Evolutionary conservation across 345 rosid genomes (phyloP), one percentile per base, ranked within the genome.

Genomic region (Bruguiera parviflora): DNA sequence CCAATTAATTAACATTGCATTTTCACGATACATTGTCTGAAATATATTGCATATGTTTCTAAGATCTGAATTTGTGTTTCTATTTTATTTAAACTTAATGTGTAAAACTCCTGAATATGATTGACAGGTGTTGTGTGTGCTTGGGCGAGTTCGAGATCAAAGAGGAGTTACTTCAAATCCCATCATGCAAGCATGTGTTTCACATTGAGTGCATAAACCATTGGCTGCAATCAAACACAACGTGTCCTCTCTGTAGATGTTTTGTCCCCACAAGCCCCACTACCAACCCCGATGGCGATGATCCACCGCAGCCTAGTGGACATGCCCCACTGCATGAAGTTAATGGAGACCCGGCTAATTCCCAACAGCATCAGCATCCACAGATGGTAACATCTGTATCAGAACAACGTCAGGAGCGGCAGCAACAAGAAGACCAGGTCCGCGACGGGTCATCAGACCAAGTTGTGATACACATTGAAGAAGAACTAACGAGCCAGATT

Each of bases 241-340:
- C 98, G 22, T 94, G 97, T 64, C 97, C 98, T 43, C 97, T 94
- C 8, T 91, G 97, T 62, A 86, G 98, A 78, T 79, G 86, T 69
- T 85, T 76, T 64, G 84, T 91, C 59, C 18, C 58, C 58, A 22
- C 59, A 7, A 15, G 31, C 13, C 29, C 59, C 59, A 56, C 49
- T 13, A 13, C 49, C 49, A 13, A 11, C 68, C 60, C 75, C 63
- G 77, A 82, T 63, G 66, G 62, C 57, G 67, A 32, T 18, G 57
- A 37, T 52, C 74, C 65, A 21, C 39, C 56, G n/a, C 57, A 66
- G 19, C 70, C 71, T 52, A 28, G 32, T 63, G 70, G 19, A 46
- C 16, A 57, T 22, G 29, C 27, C 7, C 21, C 66, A 47, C 52
- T 7, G 16, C 71, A 61, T 18, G 65, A 64, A 16, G 21, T 32